These are phyloP conservation scores for Achlya hypogyna DNA, from an alignment of 352 stramenopile genomes.

Conservation along the genomic window DNA sequence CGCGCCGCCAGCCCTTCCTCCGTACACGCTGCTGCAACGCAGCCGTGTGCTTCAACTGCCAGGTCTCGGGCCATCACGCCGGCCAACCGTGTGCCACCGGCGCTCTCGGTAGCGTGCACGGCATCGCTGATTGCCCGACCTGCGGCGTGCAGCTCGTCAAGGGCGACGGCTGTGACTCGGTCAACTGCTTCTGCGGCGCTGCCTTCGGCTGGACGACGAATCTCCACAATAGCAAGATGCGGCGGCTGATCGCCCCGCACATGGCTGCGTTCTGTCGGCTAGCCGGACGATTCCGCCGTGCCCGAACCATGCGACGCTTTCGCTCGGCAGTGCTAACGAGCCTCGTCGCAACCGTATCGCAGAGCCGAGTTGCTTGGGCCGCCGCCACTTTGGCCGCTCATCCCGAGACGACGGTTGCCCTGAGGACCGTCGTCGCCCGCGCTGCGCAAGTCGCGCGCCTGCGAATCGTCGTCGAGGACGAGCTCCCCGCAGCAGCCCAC, in stretches of 20 bases:
- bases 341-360: too few relatives aligned
- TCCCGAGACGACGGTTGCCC: too few relatives aligned
- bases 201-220: background rate
- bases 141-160: constrained; percentile 7
- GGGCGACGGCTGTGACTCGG: constrained; percentile 12
- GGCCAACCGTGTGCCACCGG: background rate
- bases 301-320: background rate
- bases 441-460: background rate
- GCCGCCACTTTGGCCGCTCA: too few relatives aligned
- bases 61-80: background rate
- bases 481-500: background rate
- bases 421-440: background rate
- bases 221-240: background rate
- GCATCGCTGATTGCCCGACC: background rate
- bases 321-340: background rate
- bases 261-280: background rate
- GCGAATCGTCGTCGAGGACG: background rate
- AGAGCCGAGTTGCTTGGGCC: too few relatives aligned
- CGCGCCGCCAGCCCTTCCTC: background rate
- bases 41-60: constrained; percentile 1
- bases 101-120: background rate
- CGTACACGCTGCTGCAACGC: background rate
- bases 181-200: constrained; percentile 7
- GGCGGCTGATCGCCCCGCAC: background rate
- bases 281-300: background rate